phyloP scores from a whole-genome alignment of 2,329 filamentous ascomycete genomes.

The Colletotrichum tofieldiae region DNA sequence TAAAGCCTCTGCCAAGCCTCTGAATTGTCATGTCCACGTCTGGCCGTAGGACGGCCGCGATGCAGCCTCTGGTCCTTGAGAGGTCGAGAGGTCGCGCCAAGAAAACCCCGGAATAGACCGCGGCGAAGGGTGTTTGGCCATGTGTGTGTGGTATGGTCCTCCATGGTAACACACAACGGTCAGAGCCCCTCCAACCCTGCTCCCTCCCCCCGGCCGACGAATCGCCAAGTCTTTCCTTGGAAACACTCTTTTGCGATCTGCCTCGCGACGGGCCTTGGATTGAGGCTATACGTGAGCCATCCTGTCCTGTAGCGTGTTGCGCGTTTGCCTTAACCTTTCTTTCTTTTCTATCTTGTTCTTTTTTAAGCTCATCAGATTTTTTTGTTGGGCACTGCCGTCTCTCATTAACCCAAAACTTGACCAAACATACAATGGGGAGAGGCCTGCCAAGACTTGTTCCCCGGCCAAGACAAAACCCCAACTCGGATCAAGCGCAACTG shows the following conservation, averaged over 20 bases:
- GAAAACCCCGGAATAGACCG: slow-evolving; percentile 38
- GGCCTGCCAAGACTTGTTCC: slow-evolving; percentile 32
- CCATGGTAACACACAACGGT: slow-evolving; percentile 21
- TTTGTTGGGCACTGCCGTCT: not conserved
- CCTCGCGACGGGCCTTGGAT: slow-evolving; percentile 37
- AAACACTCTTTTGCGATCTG: slow-evolving; percentile 36
- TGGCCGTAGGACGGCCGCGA: slow-evolving; percentile 27
- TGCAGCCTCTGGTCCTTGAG: slow-evolving; percentile 21
- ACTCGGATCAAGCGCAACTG: slow-evolving; percentile 22
- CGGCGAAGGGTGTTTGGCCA: slow-evolving; percentile 28
- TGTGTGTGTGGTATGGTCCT: slow-evolving; percentile 14
- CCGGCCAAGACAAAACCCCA: slow-evolving; percentile 34
- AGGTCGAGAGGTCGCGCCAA: slow-evolving; percentile 26
- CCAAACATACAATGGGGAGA: slow-evolving; percentile 22
- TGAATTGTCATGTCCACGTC: slow-evolving; percentile 40
- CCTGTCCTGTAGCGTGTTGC: slow-evolving; percentile 5
- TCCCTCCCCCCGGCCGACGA: not conserved
- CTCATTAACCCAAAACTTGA: slow-evolving; percentile 15
- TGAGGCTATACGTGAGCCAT: slow-evolving; percentile 30
- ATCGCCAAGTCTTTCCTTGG: slow-evolving; percentile 39
- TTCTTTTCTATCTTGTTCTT: not conserved
- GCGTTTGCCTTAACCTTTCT: not conserved
- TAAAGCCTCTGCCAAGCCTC: slow-evolving; percentile 37
- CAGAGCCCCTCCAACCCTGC: slow-evolving; percentile 1
- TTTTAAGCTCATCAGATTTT: not conserved